A percentile compares a stretch with the other conserved stretches of the same genome.
These are phyloP conservation scores for Hansenula lynferdii DNA, from an alignment of 1,139 yeast genomes.

Conservation along the genomic window DNA sequence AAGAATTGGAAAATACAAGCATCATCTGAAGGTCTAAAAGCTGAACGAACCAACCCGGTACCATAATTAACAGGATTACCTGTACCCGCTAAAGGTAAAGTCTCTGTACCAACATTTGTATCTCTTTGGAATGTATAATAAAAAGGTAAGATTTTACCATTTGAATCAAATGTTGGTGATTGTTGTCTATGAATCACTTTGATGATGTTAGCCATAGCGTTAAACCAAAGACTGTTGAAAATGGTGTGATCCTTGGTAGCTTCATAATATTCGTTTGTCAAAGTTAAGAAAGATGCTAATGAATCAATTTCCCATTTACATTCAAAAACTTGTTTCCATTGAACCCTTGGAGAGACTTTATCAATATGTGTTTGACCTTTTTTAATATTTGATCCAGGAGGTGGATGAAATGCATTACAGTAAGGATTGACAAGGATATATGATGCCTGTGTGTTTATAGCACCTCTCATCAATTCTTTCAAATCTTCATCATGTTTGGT, in stretches of 20 bases:
- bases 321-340: constrained; percentile 73
- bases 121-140: constrained; percentile 67
- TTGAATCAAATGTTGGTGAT: constrained; percentile 54
- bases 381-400: constrained; percentile 51
- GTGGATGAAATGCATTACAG: constrained; percentile 92
- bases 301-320: constrained; percentile 90
- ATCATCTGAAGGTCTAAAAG: constrained; percentile 89
- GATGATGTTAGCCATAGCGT: constrained; percentile 51
- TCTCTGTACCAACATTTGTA: constrained; percentile 76
- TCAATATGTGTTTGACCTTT: constrained; percentile 57
- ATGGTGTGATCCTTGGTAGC: constrained; percentile 49
- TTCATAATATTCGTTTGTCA: constrained; percentile 65
- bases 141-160: constrained; percentile 47
- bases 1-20: constrained; percentile 78
- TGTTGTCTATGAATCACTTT: constrained; percentile 57
- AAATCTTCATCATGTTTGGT: constrained; percentile 46
- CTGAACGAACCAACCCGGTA: constrained; percentile 76
- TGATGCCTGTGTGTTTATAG: constrained; percentile 72
- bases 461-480: constrained; percentile 59
- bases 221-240: constrained; percentile 50
- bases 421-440: constrained; percentile 63
- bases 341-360: constrained; percentile 61
- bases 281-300: constrained; percentile 72
- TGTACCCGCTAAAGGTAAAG: constrained; percentile 68
- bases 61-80: constrained; percentile 79